phyloP scores from a whole-genome alignment of 306 rosid species.

The Nissolia schottii region DNA sequence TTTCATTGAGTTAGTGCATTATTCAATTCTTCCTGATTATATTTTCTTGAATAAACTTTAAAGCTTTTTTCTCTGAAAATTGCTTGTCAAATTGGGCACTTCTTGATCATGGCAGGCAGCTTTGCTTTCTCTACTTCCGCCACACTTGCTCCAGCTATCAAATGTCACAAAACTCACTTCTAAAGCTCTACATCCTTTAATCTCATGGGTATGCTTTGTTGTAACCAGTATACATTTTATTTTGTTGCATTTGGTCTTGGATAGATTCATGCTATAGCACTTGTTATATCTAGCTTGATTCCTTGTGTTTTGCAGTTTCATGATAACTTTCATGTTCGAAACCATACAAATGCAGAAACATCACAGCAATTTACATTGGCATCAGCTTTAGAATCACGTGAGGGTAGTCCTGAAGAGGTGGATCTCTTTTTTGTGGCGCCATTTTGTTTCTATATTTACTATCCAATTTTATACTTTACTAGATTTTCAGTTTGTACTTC shows the following conservation, averaged over 20 bases:
- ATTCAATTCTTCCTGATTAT: background rate
- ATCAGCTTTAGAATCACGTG: slow-evolving; percentile 55
- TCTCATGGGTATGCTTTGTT: slow-evolving; percentile 68
- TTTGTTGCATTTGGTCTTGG: slow-evolving; percentile 21
- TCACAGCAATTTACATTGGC: slow-evolving; percentile 42
- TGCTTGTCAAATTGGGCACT: slow-evolving; percentile 22
- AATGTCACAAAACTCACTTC: slow-evolving; percentile 49
- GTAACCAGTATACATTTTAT: slow-evolving; percentile 11
- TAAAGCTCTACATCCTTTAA: slow-evolving; percentile 56
- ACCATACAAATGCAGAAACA: slow-evolving; percentile 32
- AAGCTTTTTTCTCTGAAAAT: background rate
- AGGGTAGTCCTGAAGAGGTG: slow-evolving; percentile 95
- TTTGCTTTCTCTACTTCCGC: slow-evolving; percentile 85
- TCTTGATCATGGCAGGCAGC: slow-evolving; percentile 68
- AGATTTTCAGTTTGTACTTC: slow-evolving; percentile 9
- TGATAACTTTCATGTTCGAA: slow-evolving; percentile 58
- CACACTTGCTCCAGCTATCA: slow-evolving; percentile 49
- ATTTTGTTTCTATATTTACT: slow-evolving; percentile 6
- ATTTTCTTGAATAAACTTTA: background rate
- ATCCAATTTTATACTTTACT: background rate
- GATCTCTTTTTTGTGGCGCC: slow-evolving; percentile 15
- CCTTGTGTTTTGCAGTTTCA: slow-evolving; percentile 61
- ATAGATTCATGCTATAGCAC: background rate
- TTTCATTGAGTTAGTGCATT: background rate
- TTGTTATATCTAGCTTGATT: slow-evolving; percentile 27